Conservation (phyloP, 2,329 filamentous ascomycete genomes). For the Setomelanomma holmii region DNA sequence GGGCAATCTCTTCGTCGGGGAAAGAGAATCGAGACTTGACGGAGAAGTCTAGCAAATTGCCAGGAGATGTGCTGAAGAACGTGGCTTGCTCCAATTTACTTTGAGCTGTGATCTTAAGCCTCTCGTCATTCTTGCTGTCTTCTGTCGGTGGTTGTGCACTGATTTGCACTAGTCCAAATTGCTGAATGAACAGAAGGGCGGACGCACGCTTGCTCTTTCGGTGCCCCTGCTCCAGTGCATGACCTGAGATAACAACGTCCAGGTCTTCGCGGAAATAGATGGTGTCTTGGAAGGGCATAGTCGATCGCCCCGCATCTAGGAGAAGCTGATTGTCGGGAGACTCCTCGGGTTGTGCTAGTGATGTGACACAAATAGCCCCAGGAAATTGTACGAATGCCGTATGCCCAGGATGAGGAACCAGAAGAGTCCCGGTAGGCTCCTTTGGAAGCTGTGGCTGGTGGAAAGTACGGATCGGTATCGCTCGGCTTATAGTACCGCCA, state of each 20-base stretch:
- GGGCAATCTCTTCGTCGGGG: conserved; percentile 71
- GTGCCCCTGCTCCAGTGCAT: conserved; percentile 55
- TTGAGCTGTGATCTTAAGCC: conserved; percentile 72
- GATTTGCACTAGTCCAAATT: conserved; percentile 65
- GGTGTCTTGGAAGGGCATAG: conserved; percentile 79
- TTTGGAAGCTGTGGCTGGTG: conserved; percentile 47
- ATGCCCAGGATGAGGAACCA: conserved; percentile 78
- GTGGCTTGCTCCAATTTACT: conserved; percentile 93
- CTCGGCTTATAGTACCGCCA: conserved; percentile 65
- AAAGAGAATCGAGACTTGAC: conserved; percentile 72
- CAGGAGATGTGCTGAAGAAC: conserved; percentile 82
- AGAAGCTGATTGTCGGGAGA: conserved; percentile 80
- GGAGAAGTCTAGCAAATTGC: conserved; percentile 88
- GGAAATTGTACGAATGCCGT: conserved; percentile 85
- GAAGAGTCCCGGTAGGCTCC: conserved; percentile 59
- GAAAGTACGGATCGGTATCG: conserved; percentile 69
- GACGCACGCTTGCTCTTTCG: conserved; percentile 47
- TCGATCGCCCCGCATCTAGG: conserved; percentile 37
- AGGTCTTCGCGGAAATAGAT: conserved; percentile 73
- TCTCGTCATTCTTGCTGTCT: conserved; percentile 56
- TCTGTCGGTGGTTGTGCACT: conserved; percentile 64
- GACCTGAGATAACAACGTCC: conserved; percentile 59
- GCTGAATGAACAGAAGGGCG: conserved; percentile 63
- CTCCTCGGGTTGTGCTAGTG: conserved; percentile 70
- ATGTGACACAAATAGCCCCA: conserved; percentile 77